Evolutionary conservation across 225 moss, liverwort and hornwort species (phyloP), one percentile per base, ranked within the genome.

Genomic region (Neckera pumila): DNA sequence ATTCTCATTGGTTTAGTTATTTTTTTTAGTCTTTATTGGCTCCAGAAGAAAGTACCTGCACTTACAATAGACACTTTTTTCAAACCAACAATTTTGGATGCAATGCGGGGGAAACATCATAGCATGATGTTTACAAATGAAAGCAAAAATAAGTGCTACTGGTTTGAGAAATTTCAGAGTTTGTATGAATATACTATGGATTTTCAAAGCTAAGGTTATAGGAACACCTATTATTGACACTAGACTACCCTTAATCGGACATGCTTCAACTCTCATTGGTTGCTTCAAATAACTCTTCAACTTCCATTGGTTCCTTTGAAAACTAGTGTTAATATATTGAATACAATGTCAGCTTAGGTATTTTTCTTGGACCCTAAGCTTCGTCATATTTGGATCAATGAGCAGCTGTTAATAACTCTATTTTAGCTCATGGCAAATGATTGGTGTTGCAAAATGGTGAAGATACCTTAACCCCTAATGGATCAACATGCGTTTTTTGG

Each of bases 391-490:
- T 70, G 8, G 10, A 70, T 70, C 8, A 70, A 25, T 40, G 5
- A 70, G 8, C 6, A 2, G 0, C 23, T 38, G 7, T 22, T 0
- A 40, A 70, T 0, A 23, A 25, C 2, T 42, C 7, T 9, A 25
- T 70, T 40, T 40, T 70, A 42, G 14, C 2, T 26, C 0, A 4
- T 25, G 5, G 14, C 5, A 43, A 42, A 71, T 0, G 1, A 0
- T 42, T 71, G 27, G 42, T 42, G 1, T 43, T 71, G 27, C 5
- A 71, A 42, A 27, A 42, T 1, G 1, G 3, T 16, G 15, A 27
- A 3, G 5, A 71, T 14, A 8, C 26, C 5, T 42, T 26, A 26
- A 71, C n/a, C n/a, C n/a, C n/a, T n/a, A n/a, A n/a, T n/a, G n/a
- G n/a, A n/a, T n/a, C n/a, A n/a, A n/a, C n/a, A n/a, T n/a, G n/a